A percentile compares a stretch with the other conserved stretches of the same genome.
phyloP scores from a whole-genome alignment of 2,329 filamentous ascomycete species.

The Alternaria arborescens region DNA sequence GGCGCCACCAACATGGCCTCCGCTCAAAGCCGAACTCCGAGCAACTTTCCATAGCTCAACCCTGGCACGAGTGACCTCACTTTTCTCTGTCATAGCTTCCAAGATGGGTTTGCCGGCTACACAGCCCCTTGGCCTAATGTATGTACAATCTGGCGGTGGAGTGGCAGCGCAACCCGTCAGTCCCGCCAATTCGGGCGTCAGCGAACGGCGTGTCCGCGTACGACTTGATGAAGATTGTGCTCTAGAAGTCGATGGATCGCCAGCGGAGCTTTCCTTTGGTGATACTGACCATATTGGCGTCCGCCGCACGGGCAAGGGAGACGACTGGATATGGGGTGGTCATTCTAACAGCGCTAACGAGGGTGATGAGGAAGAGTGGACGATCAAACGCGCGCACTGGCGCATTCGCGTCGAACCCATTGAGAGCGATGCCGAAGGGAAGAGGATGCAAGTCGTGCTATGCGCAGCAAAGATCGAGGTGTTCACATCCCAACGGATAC shows the following conservation, averaged over 20 bases:
- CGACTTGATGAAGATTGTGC: constrained; percentile 33
- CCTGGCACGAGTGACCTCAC: constrained; percentile 72
- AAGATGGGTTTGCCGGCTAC: constrained; percentile 74
- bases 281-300: constrained; percentile 29
- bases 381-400: constrained; percentile 53
- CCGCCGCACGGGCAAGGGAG: not conserved
- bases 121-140: constrained; percentile 70
- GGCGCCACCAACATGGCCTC: constrained; percentile 29
- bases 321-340: constrained; percentile 1
- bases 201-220: constrained; percentile 70
- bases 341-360: not conserved
- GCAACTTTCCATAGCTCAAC: constrained; percentile 78
- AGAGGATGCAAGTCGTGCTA: constrained; percentile 73
- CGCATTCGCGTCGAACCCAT: constrained; percentile 65
- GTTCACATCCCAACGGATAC: constrained; percentile 68
- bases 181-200: constrained; percentile 74
- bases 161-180: constrained; percentile 68
- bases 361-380: constrained; percentile 41
- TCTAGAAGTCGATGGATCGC: constrained; percentile 34
- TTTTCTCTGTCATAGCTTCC: constrained; percentile 82
- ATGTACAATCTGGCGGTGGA: constrained; percentile 67
- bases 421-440: constrained; percentile 55
- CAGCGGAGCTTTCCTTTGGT: constrained; percentile 29
- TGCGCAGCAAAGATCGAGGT: constrained; percentile 80
- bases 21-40: constrained; percentile 54